A percentile compares a stretch with the other conserved stretches of the same genome.
phyloP scores from a whole-genome alignment of 805 yeast genomes.

The Hanseniaspora guilliermondii region DNA sequence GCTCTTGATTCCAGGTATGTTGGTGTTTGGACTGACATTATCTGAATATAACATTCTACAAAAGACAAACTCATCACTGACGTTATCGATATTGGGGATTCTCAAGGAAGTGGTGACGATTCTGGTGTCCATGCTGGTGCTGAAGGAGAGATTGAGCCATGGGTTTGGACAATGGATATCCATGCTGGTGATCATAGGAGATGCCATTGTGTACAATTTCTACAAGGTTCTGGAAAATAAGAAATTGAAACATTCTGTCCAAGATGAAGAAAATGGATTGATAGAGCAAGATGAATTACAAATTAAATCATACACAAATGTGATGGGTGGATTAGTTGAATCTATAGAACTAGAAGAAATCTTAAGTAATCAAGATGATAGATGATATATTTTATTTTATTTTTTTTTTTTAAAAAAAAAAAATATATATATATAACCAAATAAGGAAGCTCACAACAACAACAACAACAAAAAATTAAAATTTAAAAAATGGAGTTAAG shows the following conservation, averaged over 20 bases:
- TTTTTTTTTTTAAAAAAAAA: not conserved
- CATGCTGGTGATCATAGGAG: slow-evolving; percentile 56
- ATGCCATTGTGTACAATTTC: slow-evolving; percentile 74
- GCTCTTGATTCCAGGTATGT: slow-evolving; percentile 65
- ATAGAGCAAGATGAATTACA: not conserved
- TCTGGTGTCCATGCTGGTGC: slow-evolving; percentile 48
- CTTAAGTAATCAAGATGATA: not conserved
- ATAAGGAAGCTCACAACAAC: too few relatives aligned
- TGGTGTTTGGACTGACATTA: slow-evolving; percentile 82
- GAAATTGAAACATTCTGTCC: not conserved
- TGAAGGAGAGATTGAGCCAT: slow-evolving; percentile 49
- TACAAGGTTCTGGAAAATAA: slow-evolving; percentile 25
- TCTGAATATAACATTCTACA: slow-evolving; percentile 76
- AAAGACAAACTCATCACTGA: slow-evolving; percentile 61
- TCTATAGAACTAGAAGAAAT: slow-evolving; percentile 2
- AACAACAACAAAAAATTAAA: too few relatives aligned
- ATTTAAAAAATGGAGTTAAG: too few relatives aligned
- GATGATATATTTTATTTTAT: not conserved
- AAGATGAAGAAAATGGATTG: not conserved
- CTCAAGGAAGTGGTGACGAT: slow-evolving; percentile 86
- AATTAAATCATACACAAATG: not conserved
- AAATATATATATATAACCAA: too few relatives aligned
- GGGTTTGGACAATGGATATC: slow-evolving; percentile 49
- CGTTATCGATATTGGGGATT: slow-evolving; percentile 82
- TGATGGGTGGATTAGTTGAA: not conserved